Conservation (phyloP, 2,329 filamentous ascomycete species). For the Cytospora mali region DNA sequence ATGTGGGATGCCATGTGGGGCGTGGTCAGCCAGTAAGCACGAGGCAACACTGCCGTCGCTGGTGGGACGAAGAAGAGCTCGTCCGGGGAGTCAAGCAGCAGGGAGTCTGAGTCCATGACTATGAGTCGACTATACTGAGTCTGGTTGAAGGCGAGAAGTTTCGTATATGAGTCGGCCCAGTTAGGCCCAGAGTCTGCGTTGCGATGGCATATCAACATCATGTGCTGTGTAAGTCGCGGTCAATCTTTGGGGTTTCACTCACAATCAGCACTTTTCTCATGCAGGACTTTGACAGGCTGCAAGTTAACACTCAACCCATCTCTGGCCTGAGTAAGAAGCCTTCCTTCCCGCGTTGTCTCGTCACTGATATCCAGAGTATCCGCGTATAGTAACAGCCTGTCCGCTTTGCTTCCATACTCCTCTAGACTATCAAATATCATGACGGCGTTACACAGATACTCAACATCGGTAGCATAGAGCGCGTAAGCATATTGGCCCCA, state of each 20-base stretch:
- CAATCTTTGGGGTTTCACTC: background rate
- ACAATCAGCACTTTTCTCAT: slow-evolving; percentile 14
- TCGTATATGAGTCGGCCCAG: slow-evolving; percentile 69
- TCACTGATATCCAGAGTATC: slow-evolving; percentile 1
- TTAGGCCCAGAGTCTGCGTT: slow-evolving; percentile 13
- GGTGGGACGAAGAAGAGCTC: slow-evolving; percentile 70
- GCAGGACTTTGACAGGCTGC: slow-evolving; percentile 17
- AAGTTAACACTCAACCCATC: slow-evolving; percentile 16
- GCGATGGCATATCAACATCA: background rate
- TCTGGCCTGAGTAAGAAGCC: slow-evolving; percentile 11
- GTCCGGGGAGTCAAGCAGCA: slow-evolving; percentile 65
- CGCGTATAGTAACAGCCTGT: slow-evolving; percentile 8
- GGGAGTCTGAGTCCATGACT: slow-evolving; percentile 64
- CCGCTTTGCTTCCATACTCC: slow-evolving; percentile 12
- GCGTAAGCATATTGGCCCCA: slow-evolving; percentile 14
- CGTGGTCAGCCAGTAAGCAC: slow-evolving; percentile 69
- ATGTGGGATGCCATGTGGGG: slow-evolving; percentile 61
- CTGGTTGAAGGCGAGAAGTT: slow-evolving; percentile 69
- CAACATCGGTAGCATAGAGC: slow-evolving; percentile 10
- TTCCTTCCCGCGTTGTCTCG: slow-evolving; percentile 3
- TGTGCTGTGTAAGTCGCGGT: background rate
- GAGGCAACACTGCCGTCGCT: slow-evolving; percentile 66
- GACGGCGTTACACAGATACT: slow-evolving; percentile 15
- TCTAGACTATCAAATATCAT: slow-evolving; percentile 14
- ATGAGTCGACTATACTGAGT: slow-evolving; percentile 56